These are phyloP conservation scores for Fusarium pseudoanthophilum DNA, from an alignment of 2,329 filamentous ascomycete genomes.

Conservation along the genomic window DNA sequence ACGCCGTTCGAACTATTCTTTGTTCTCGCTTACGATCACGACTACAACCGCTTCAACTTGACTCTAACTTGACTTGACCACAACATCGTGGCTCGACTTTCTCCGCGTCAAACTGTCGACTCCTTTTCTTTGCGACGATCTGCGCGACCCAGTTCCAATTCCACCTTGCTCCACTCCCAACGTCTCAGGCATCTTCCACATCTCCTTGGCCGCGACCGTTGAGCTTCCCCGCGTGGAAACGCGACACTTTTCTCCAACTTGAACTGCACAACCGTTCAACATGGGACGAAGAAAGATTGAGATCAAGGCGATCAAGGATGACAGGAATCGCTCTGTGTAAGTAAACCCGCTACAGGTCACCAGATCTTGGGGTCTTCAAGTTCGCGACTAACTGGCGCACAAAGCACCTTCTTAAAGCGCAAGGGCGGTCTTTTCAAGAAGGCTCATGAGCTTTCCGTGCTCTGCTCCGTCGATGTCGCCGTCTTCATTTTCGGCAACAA, in stretches of 20 bases:
- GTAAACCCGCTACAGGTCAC: conserved; percentile 50
- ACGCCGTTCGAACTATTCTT: conserved; percentile 30
- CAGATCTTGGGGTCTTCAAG: not conserved
- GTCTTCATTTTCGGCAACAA: conserved; percentile 99
- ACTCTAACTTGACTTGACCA: conserved; percentile 4
- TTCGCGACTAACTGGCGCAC: conserved; percentile 35
- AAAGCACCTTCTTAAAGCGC: conserved; percentile 95
- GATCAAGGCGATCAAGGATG: conserved; percentile 99
- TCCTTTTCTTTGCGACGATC: conserved; percentile 13
- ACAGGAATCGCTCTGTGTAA: conserved; percentile 97
- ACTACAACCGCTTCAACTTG: conserved; percentile 8
- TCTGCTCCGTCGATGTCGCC: conserved; percentile 97
- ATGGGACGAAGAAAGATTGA: conserved; percentile 99
- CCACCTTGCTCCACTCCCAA: conserved; percentile 9
- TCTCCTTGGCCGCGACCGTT: conserved; percentile 24
- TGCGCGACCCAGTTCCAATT: conserved; percentile 22
- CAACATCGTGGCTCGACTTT: conserved; percentile 14
- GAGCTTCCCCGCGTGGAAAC: conserved; percentile 37
- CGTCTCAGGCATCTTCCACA: conserved; percentile 14
- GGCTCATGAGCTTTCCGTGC: conserved; percentile 96
- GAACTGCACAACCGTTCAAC: conserved; percentile 33
- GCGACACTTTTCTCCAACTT: conserved; percentile 32
- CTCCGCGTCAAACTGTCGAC: not conserved
- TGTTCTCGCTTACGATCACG: conserved; percentile 35
- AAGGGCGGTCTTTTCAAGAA: conserved; percentile 99